phyloP scores from a whole-genome alignment of 2,329 filamentous ascomycete genomes.

The Emmonsiellopsis sp. region DNA sequence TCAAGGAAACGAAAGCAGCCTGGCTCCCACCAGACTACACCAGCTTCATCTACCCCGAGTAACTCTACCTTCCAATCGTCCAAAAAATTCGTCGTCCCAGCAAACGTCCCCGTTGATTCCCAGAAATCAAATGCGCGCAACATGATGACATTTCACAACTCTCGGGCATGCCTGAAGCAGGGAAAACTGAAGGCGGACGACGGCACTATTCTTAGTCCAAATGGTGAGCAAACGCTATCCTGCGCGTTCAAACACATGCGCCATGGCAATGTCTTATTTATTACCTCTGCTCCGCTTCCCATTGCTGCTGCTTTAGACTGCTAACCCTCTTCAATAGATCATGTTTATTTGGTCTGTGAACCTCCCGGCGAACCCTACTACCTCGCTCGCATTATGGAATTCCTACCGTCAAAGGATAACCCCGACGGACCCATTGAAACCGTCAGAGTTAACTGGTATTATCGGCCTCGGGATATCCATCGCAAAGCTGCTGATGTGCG shows the following conservation, averaged over 20 bases:
- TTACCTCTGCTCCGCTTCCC: background rate
- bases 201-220: conserved; percentile 70
- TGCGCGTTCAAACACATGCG: background rate
- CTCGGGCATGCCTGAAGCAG: conserved; percentile 59
- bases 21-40: conserved; percentile 26
- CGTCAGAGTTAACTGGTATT: conserved; percentile 95
- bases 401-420: conserved; percentile 74
- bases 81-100: conserved; percentile 29
- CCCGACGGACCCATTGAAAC: conserved; percentile 67
- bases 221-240: conserved; percentile 55
- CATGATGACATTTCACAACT: conserved; percentile 78
- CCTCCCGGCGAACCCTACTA: conserved; percentile 98
- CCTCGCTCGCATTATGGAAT: conserved; percentile 96
- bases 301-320: background rate
- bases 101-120: conserved; percentile 19
- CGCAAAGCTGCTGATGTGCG: conserved; percentile 86
- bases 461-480: conserved; percentile 89
- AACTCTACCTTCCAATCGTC: conserved; percentile 15
- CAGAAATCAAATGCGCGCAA: conserved; percentile 41
- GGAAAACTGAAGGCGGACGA: conserved; percentile 82
- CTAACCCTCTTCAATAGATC: conserved; percentile 43
- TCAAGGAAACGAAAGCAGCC: conserved; percentile 83
- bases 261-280: background rate
- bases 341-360: conserved; percentile 95
- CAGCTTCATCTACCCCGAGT: conserved; percentile 19